These are phyloP conservation scores for Nitzschia sp. DNA, from an alignment of 108 stramenopile species.

Conservation along the genomic window DNA sequence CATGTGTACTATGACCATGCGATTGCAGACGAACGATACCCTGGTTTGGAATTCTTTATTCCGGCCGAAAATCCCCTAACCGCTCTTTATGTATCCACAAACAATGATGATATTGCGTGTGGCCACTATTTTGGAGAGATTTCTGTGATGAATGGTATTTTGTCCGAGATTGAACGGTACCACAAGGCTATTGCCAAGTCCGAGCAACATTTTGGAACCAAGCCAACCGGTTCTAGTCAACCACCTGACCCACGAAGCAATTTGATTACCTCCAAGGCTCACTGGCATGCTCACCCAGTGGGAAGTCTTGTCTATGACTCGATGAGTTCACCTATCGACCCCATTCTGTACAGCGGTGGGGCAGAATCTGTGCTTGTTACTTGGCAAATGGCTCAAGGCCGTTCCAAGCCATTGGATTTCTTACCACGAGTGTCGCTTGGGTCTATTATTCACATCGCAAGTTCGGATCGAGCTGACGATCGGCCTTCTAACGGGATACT, in stretches of 20 bases:
- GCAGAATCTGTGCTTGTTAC: slow-evolving; percentile 78
- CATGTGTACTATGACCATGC: slow-evolving; percentile 32
- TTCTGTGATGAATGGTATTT: slow-evolving; percentile 50
- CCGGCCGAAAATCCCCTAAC: slow-evolving; percentile 31
- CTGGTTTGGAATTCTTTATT: slow-evolving; percentile 24
- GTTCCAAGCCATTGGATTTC: slow-evolving; percentile 56
- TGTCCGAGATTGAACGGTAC: slow-evolving; percentile 45
- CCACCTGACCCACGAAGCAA: slow-evolving; percentile 50
- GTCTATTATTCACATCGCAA: slow-evolving; percentile 55
- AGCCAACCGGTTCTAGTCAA: not conserved
- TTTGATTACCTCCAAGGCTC: slow-evolving; percentile 52
- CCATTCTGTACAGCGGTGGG: slow-evolving; percentile 71
- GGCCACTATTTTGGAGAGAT: slow-evolving; percentile 60
- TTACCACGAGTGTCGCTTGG: slow-evolving; percentile 67
- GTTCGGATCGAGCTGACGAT: slow-evolving; percentile 10
- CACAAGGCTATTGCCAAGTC: slow-evolving; percentile 19
- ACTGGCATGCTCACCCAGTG: slow-evolving; percentile 86
- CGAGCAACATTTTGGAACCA: not conserved
- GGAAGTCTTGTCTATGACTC: slow-evolving; percentile 48
- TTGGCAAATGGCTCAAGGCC: slow-evolving; percentile 73
- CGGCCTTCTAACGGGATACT: slow-evolving; percentile 39
- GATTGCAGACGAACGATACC: not conserved
- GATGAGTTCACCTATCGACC: slow-evolving; percentile 30
- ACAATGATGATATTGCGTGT: slow-evolving; percentile 48
- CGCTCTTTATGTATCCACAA: slow-evolving; percentile 27